Base-by-base conservation (phyloP, 371 early-diverging fungal species). In the Mucor mucedo region DNA sequence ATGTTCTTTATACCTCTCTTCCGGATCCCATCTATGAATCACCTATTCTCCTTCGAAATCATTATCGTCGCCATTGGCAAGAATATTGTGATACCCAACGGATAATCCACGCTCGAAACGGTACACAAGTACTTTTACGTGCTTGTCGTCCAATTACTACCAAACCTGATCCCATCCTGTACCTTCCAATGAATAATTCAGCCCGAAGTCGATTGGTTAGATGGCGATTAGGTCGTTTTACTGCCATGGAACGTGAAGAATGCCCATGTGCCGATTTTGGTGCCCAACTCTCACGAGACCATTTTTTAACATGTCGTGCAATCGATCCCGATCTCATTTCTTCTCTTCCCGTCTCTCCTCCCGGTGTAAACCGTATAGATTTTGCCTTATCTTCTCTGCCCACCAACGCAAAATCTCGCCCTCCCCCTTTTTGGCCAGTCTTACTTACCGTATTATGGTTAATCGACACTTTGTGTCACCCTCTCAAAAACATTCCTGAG, bases 161-260 rank as follows among this genome's bases (percentile, higher is more conserved):
- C 0, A 6, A 4, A 6, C 35, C 35, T 35, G 35, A 35, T 1
- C 35, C 35, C 0, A 35, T 35, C 0, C 8, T 35, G 1, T 35
- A 35, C 8, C 35, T 35, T 35, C 35, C 35, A 35, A 35, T 35
- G 35, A 35, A 35, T 1, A 35, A 35, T 35, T 6, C 8, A 6
- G 53, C 44, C 30, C 44, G 60, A 13, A 60, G 53, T 45, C 44
- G 60, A 21, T 30, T 50, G 8, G 60, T 60, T 33, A 42, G 52
- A 10, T 60, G 60, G 60, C 60, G 53, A n/a, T 42, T 60, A 13
- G 60, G 60, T 29, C 21, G 60, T 2, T 53, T 52, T 13, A 33
- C 57, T 0, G 42, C 41, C 10, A 57, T 57, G 57, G 47, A 16
- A 0, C 1, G 27, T 4, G 21, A 4, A 8, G 47, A 47, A 2